phyloP scores from a whole-genome alignment of 139 green algal species.

The Diplosphaera chodatii region DNA sequence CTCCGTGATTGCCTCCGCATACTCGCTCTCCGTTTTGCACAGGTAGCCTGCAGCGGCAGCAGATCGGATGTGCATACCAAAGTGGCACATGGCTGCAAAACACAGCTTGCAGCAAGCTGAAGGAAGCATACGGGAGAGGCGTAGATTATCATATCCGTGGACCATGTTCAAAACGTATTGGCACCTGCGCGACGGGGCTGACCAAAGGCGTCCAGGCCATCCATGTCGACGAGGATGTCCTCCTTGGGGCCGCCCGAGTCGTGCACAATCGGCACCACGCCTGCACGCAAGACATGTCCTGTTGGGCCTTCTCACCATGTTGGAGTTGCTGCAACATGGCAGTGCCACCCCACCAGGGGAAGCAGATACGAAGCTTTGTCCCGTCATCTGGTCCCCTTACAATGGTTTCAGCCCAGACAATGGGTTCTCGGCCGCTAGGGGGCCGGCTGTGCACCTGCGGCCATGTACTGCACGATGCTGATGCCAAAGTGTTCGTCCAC shows the following conservation, averaged over 20 bases:
- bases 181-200: background rate
- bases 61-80: too few species aligned
- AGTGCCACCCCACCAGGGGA: too few species aligned
- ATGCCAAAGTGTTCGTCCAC: conserved; percentile 99
- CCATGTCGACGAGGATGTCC: conserved; percentile 63
- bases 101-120: background rate
- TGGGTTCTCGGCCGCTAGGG: background rate
- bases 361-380: too few species aligned
- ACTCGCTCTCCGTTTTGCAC: conserved; percentile 56
- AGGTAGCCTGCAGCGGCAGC: conserved; percentile 64
- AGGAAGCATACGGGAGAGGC: background rate
- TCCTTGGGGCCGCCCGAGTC: conserved; percentile 63
- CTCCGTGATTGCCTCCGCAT: conserved; percentile 61
- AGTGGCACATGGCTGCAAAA: too few species aligned
- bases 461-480: conserved; percentile 97
- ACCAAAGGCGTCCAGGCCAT: background rate
- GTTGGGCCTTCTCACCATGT: background rate
- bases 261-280: conserved; percentile 83
- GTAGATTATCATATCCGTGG: too few species aligned
- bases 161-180: too few species aligned
- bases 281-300: conserved; percentile 18
- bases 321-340: background rate
- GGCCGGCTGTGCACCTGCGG: conserved; percentile 41
- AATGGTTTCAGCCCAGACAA: too few species aligned
- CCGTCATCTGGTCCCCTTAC: too few species aligned